Percentiles rank a stretch among this genome's conserved stretches.
These are phyloP conservation scores for Entomortierella parvispora DNA, from an alignment of 192 early-diverging fungal genomes.

Conservation along the genomic window DNA sequence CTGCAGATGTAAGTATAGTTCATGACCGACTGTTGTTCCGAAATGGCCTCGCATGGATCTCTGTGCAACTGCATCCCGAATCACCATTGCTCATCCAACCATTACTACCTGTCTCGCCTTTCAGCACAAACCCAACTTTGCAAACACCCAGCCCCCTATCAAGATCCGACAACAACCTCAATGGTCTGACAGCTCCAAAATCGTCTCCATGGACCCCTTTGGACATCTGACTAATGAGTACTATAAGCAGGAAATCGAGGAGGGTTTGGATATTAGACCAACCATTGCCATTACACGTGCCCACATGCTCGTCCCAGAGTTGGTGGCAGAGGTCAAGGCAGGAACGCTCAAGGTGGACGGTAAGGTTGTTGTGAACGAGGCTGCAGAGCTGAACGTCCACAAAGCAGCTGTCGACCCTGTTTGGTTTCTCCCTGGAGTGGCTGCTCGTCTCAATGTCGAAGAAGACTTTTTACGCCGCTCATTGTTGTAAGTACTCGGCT, in stretches of 20 bases:
- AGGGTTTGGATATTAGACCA: conserved; percentile 86
- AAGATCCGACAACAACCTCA: conserved; percentile 80
- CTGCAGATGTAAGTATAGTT: conserved; percentile 44
- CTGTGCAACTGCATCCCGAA: not conserved
- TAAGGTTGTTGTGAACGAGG: conserved; percentile 79
- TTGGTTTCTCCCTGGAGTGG: conserved; percentile 94
- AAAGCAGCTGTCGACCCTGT: conserved; percentile 97
- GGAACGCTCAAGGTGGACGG: conserved; percentile 81
- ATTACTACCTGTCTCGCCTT: not conserved
- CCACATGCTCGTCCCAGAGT: conserved; percentile 95
- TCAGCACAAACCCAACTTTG: conserved; percentile 87
- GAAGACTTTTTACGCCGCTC: conserved; percentile 86
- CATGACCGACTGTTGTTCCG: too few species aligned
- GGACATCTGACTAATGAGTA: conserved; percentile 80
- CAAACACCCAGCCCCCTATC: conserved; percentile 87
- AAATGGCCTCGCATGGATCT: too few species aligned
- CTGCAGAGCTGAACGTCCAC: conserved; percentile 86
- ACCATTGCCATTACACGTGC: conserved; percentile 94
- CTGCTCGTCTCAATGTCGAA: conserved; percentile 85
- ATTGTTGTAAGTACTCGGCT: conserved; percentile 85
- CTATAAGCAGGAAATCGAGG: conserved; percentile 68
- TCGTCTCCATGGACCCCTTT: conserved; percentile 95
- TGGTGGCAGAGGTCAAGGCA: conserved; percentile 75
- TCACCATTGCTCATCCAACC: not conserved
- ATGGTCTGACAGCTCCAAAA: conserved; percentile 88